phyloP scores from a whole-genome alignment of 2,329 filamentous ascomycete genomes.

The Teratosphaeria gauchensis region DNA sequence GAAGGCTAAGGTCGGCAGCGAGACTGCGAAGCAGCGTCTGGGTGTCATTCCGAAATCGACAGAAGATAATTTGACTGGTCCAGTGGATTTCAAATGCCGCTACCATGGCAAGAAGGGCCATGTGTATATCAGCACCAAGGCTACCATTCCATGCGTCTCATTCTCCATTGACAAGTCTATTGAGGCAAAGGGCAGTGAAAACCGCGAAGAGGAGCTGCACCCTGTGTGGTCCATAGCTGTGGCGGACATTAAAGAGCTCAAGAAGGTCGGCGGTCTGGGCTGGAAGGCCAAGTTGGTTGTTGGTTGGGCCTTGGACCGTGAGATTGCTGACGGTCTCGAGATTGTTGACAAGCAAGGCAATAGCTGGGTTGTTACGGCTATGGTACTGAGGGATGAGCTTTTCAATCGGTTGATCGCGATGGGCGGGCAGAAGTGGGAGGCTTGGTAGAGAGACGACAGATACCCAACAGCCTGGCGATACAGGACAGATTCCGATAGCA shows the following conservation, averaged over 20 bases:
- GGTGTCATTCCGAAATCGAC: slow-evolving; percentile 53
- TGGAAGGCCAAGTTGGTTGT: slow-evolving; percentile 81
- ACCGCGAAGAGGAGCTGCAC: slow-evolving; percentile 42
- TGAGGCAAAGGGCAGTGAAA: slow-evolving; percentile 33
- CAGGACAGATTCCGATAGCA: background rate
- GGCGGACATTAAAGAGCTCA: slow-evolving; percentile 60
- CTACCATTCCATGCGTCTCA: slow-evolving; percentile 58
- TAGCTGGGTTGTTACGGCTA: slow-evolving; percentile 56
- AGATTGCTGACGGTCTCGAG: slow-evolving; percentile 66
- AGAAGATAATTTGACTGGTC: slow-evolving; percentile 45
- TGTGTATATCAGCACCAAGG: slow-evolving; percentile 57
- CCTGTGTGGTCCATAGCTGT: slow-evolving; percentile 63
- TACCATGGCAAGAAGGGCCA: slow-evolving; percentile 63
- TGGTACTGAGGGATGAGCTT: slow-evolving; percentile 62
- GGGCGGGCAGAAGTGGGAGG: slow-evolving; percentile 75
- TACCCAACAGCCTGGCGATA: background rate
- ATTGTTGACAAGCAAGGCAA: slow-evolving; percentile 51
- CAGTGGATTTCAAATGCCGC: slow-evolving; percentile 65
- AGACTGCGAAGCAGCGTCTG: slow-evolving; percentile 58
- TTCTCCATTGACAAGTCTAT: slow-evolving; percentile 49
- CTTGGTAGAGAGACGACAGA: slow-evolving; percentile 42
- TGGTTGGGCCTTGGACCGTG: slow-evolving; percentile 64
- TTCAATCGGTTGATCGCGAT: slow-evolving; percentile 72
- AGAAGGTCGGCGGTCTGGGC: slow-evolving; percentile 70
- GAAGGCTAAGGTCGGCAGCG: slow-evolving; percentile 53